These are phyloP conservation scores for Cunninghamia lanceolata DNA, from an alignment of 75 land plant species.

Conservation along the genomic window DNA sequence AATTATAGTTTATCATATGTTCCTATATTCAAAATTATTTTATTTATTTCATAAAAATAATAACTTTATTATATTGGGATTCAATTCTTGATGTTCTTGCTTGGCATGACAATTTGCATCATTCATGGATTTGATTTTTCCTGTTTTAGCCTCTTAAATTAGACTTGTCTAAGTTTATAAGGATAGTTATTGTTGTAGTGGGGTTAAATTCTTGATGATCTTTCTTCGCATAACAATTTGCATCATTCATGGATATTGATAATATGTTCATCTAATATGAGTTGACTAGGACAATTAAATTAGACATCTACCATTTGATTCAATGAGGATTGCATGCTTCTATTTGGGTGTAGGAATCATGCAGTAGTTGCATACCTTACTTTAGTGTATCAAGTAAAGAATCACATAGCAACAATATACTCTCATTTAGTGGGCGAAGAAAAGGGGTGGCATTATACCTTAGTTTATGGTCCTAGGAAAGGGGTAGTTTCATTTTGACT, in stretches of 20 bases:
- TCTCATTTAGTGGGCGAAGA: too few relatives aligned
- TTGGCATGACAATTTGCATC: not conserved
- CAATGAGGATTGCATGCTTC: not conserved
- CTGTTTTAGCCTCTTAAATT: not conserved
- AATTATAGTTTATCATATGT: not conserved
- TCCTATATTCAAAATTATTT: not conserved
- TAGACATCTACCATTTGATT: not conserved
- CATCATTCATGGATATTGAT: too few relatives aligned
- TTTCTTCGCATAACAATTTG: not conserved
- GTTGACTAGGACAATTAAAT: not conserved
- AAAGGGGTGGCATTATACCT: too few relatives aligned
- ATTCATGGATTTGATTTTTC: not conserved
- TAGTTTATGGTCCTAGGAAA: too few relatives aligned
- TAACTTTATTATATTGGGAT: too few relatives aligned
- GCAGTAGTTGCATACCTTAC: not conserved
- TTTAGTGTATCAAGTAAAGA: too few relatives aligned
- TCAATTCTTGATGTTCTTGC: too few relatives aligned
- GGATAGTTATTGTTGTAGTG: too few relatives aligned
- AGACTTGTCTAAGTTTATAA: not conserved
- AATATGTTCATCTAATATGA: not conserved
- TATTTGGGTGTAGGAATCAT: not conserved
- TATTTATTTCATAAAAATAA: too few relatives aligned
- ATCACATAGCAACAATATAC: too few relatives aligned
- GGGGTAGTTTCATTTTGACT: too few relatives aligned
- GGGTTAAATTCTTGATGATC: too few relatives aligned